Base-by-base conservation (phyloP, 2,329 filamentous ascomycete species). In the Sporothrix globosa region DNA sequence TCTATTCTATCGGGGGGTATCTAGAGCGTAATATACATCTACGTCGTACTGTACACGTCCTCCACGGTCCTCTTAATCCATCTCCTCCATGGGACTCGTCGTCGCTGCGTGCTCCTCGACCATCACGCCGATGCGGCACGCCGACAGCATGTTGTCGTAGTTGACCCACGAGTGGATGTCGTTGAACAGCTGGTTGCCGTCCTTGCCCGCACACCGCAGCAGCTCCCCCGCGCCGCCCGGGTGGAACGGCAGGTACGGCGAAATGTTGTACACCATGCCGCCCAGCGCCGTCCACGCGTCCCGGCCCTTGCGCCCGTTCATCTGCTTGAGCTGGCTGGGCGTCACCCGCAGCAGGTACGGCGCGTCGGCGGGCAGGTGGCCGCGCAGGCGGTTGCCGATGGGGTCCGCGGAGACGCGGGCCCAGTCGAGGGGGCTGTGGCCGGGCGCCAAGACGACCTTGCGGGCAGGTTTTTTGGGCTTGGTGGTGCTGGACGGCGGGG, bases 361-460 rank as follows among this genome's bases (percentile, higher is more conserved):
- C 3, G 83, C 81, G 7, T 80, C 78, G 0, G 84, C 74, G 74
- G 86, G 75, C 72, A 91, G 74, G 52, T 87, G 87, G n/a, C 91
- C 61, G 21, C 70, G 52, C 68, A 69, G 90, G 34, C 93, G 87
- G 73, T 93, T 90, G 41, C 87, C 83, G 41, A 81, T 82, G 1
- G 90, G 88, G 63, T 84, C 81, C 24, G 85, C 84, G 1, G 88
- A 87, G 0, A 97, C 86, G 6, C 91, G 89, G 14, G 96, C 96
- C 96, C 96, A 99, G 85, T 99, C 96, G 14, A 99, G 88, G 0
- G 96, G 95, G 2, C 93, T 97, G 83, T 95, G 94, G 44, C 96
- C 95, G 0, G 96, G 96, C n/a, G 89, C 87, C 4, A 99, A 87
- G 10, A 91, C 84, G 4, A 97, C 92, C 77, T 95, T 92, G 79